These are phyloP conservation scores for Botrytis fabae DNA, from an alignment of 2,329 filamentous ascomycete genomes.

Conservation along the genomic window DNA sequence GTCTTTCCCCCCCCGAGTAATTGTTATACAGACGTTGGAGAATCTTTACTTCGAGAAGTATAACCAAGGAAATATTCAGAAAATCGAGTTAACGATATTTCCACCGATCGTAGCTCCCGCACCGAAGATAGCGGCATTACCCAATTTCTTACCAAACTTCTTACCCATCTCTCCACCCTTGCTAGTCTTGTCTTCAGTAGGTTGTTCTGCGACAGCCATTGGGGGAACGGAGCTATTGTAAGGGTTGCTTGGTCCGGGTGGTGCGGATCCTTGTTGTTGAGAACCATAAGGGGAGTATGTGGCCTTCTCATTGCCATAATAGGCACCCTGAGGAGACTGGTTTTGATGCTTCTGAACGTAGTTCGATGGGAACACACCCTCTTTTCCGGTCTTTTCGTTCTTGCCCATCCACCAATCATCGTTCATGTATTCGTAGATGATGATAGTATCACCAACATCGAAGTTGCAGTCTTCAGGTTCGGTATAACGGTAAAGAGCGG, in stretches of 20 bases:
- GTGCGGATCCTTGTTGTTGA: constrained; percentile 36
- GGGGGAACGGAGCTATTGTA: constrained; percentile 72
- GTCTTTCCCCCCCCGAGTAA: background rate
- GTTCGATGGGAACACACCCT: constrained; percentile 93
- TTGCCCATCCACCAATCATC: constrained; percentile 94
- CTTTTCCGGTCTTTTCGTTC: constrained; percentile 76
- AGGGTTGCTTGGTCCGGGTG: constrained; percentile 56
- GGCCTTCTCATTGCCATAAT: constrained; percentile 33
- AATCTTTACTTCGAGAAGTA: background rate
- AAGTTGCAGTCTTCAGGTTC: constrained; percentile 80
- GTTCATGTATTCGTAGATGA: constrained; percentile 91
- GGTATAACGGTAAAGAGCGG: constrained; percentile 80
- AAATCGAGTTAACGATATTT: constrained; percentile 88
- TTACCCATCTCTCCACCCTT: constrained; percentile 69
- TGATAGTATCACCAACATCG: constrained; percentile 75
- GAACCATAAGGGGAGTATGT: constrained; percentile 19
- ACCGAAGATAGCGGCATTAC: constrained; percentile 82
- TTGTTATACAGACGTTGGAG: background rate
- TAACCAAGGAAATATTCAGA: constrained; percentile 51
- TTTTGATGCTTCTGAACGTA: constrained; percentile 72
- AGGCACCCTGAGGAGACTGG: constrained; percentile 32
- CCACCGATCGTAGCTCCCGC: constrained; percentile 88
- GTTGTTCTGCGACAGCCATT: constrained; percentile 66
- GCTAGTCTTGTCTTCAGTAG: constrained; percentile 45
- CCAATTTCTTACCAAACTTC: constrained; percentile 95